Conservation (phyloP, 1,284 basidiomycete genomes). For the Boletus sp. region DNA sequence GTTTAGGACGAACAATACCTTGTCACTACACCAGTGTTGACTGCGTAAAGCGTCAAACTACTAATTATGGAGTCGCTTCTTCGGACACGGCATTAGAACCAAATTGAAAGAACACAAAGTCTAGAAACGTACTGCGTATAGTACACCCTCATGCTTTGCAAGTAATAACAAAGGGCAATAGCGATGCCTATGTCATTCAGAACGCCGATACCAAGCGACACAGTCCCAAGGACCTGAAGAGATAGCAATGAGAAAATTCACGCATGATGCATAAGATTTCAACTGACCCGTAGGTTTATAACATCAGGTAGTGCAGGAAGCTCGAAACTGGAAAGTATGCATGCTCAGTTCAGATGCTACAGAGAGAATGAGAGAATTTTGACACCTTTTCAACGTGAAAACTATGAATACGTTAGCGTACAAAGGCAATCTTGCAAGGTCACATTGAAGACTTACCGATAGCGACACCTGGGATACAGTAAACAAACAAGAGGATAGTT, state of each 20-base stretch:
- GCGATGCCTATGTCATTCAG: conserved; percentile 48
- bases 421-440: background rate
- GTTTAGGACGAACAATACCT: conserved; percentile 37
- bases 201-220: conserved; percentile 43
- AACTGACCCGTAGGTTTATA: conserved; percentile 20
- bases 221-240: conserved; percentile 38
- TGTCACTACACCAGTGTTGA: conserved; percentile 53
- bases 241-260: background rate
- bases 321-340: conserved; percentile 9
- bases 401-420: conserved; percentile 24
- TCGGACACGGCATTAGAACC: background rate
- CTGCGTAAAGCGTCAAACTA: conserved; percentile 46
- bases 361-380: conserved; percentile 11
- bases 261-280: background rate
- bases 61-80: conserved; percentile 63
- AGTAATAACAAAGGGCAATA: conserved; percentile 46
- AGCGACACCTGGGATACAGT: conserved; percentile 12
- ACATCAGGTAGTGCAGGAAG: conserved; percentile 14
- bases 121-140: conserved; percentile 30
- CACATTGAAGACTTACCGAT: conserved; percentile 15
- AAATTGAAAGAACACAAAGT: background rate
- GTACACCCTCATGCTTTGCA: conserved; percentile 44
- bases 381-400: conserved; percentile 48
- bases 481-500: background rate
- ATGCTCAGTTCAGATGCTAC: conserved; percentile 21